phyloP scores from a whole-genome alignment of 331 rosid genomes.

The Ulmus americana region DNA sequence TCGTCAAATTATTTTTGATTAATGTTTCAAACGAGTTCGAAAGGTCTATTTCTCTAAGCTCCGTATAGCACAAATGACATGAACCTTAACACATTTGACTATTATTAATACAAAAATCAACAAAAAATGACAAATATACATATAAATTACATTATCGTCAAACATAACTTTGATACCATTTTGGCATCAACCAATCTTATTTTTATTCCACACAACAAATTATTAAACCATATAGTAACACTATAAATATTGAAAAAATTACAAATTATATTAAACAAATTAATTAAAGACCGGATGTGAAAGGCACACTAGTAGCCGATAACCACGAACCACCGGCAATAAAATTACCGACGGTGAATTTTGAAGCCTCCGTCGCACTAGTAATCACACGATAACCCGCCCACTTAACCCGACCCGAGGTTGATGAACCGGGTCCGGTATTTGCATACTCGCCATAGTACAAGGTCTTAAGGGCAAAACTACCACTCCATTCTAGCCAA shows the following conservation, averaged over 20 bases:
- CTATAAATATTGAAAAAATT: background rate
- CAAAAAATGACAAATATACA: constrained; percentile 5
- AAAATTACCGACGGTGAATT: constrained; percentile 52
- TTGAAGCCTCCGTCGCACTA: constrained; percentile 55
- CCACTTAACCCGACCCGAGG: constrained; percentile 57
- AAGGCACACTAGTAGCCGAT: constrained; percentile 53
- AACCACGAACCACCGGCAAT: constrained; percentile 62
- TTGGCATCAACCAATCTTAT: background rate
- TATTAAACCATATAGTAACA: no score
- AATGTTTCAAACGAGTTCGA: background rate
- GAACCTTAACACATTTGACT: background rate
- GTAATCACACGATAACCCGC: constrained; percentile 60
- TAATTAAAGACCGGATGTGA: constrained; percentile 35
- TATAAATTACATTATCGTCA: background rate
- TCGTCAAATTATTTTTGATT: no score
- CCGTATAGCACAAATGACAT: background rate
- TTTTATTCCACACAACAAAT: no score
- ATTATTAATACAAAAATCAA: constrained; percentile 7
- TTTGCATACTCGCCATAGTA: constrained; percentile 74
- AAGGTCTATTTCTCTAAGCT: background rate
- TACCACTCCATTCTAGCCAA: constrained; percentile 69
- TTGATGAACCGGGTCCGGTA: constrained; percentile 64
- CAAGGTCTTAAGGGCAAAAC: constrained; percentile 61
- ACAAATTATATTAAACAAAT: background rate
- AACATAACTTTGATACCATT: background rate